Base-by-base conservation (phyloP, 305 asterid species). In the Stenogyne calaminthoides region DNA sequence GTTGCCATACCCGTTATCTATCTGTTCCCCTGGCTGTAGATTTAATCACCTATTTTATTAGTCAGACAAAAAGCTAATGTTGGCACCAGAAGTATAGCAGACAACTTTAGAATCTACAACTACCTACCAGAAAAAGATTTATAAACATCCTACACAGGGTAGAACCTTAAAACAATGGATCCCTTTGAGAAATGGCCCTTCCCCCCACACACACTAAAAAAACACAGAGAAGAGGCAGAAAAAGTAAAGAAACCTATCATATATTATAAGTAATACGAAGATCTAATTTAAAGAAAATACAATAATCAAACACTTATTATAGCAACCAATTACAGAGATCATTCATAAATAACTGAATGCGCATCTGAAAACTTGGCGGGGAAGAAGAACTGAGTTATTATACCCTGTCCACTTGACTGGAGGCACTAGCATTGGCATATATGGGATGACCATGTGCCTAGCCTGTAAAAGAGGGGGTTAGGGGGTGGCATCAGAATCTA, bases 321-420 rank as follows among this genome's bases (percentile, higher is more conserved):
- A 71, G 14, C 19, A 74, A 39, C 27, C 69, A 76, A 59, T 27
- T 7, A 52, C n/a, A 52, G 29, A 27, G n/a, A 58, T 52, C 67
- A 51, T 60, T 64, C 46, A 71, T 22, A 55, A 78, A 37, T 7
- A 58, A 72, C 42, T 15, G 15, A 64, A 61, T 64, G 4, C 51
- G 64, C 47, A 74, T 37, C 27, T 12, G 19, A 71, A 64, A 74
- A 51, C 37, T 25, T 14, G 65, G 34, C 63, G 51, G 52, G 32
- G 32, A 3, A 46, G 37, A 57, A 64, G 57, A 75, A 60, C 44
- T n/a, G 44, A 78, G 78, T 44, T 67, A 78, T 60, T 68, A 71
- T 89, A 91, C 99, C 98, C 89, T 80, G 86, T 86, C 99, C 98
- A 91, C 86, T 88, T 91, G 83, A 88, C 84, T 72, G 99, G 97